A percentile compares a stretch with the other conserved stretches of the same genome.
Evolutionary conservation across 2,329 filamentous ascomycete species (phyloP).

Genomic region (Escovopsis sp.): DNA sequence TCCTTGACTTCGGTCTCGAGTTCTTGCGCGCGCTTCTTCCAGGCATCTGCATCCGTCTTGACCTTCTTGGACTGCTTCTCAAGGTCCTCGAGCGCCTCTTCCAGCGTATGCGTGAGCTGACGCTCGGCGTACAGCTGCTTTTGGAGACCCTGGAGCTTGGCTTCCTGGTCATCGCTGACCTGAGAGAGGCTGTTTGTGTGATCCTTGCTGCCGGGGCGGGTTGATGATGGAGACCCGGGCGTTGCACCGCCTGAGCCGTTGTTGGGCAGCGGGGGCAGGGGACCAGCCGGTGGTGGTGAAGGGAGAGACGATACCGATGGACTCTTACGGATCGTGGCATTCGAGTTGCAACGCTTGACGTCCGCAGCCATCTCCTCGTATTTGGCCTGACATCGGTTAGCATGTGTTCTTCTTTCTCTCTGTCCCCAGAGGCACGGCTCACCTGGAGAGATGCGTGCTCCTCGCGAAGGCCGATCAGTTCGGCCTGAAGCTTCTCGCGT

Average conservation of each 20-base stretch:
- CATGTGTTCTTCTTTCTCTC: not conserved
- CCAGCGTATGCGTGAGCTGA: constrained; percentile 85
- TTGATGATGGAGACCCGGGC: constrained; percentile 40
- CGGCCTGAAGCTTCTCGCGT: constrained; percentile 46
- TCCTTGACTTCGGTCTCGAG: constrained; percentile 61
- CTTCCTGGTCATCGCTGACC: constrained; percentile 86
- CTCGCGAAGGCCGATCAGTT: constrained; percentile 52
- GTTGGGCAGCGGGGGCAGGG: constrained; percentile 77
- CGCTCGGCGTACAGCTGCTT: constrained; percentile 94
- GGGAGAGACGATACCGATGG: constrained; percentile 70
- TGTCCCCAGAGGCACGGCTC: constrained; percentile 16
- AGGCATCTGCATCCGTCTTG: constrained; percentile 77
- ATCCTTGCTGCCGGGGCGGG: constrained; percentile 71
- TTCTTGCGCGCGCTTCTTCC: constrained; percentile 71
- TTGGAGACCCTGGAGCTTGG: constrained; percentile 87
- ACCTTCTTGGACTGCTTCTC: constrained; percentile 85
- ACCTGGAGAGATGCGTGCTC: constrained; percentile 70
- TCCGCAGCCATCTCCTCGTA: constrained; percentile 35
- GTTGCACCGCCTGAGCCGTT: constrained; percentile 30
- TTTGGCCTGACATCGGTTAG: constrained; percentile 36
- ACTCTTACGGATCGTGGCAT: constrained; percentile 70
- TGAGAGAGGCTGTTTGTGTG: constrained; percentile 46
- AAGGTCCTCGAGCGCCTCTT: constrained; percentile 88
- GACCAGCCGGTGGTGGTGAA: constrained; percentile 87
- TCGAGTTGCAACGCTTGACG: constrained; percentile 44